A percentile compares a stretch with the other conserved stretches of the same genome.
Conservation (phyloP, 768 basidiomycete genomes). For the Podaxis rugospora region DNA sequence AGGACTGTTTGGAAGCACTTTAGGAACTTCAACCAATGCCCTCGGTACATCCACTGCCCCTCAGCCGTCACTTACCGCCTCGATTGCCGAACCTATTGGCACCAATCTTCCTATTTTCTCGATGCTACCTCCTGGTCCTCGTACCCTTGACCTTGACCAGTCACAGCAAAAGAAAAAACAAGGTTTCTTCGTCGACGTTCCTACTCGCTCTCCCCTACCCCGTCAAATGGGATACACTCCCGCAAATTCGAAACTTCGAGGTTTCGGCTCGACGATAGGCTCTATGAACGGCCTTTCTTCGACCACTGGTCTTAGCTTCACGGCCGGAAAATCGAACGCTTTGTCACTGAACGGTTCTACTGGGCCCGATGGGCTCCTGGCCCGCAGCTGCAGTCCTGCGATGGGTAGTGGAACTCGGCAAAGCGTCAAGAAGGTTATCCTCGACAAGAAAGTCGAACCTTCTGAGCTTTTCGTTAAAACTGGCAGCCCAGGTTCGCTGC, state of each 20-base stretch:
- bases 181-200: slow-evolving; percentile 72
- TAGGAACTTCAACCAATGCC: slow-evolving; percentile 25
- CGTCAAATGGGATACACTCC: slow-evolving; percentile 63
- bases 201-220: slow-evolving; percentile 66
- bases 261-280: slow-evolving; percentile 50
- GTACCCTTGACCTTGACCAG: slow-evolving; percentile 53
- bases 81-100: slow-evolving; percentile 82
- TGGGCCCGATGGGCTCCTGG: slow-evolving; percentile 58
- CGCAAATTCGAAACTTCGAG: slow-evolving; percentile 66
- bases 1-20: slow-evolving; percentile 35
- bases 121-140: slow-evolving; percentile 70
- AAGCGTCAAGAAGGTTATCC: slow-evolving; percentile 89
- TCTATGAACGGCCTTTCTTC: slow-evolving; percentile 31
- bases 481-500: slow-evolving; percentile 37
- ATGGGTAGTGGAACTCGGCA: slow-evolving; percentile 67
- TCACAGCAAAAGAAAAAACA: slow-evolving; percentile 69
- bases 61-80: slow-evolving; percentile 67
- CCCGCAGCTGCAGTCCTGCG: slow-evolving; percentile 54
- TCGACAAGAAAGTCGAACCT: slow-evolving; percentile 81
- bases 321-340: slow-evolving; percentile 50
- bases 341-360: slow-evolving; percentile 44
- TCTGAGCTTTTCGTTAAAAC: slow-evolving; percentile 60
- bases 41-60: slow-evolving; percentile 39
- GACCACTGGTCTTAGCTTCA: slow-evolving; percentile 40
- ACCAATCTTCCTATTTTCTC: slow-evolving; percentile 70